Base-by-base conservation (phyloP, 345 rosid genomes). In the Brassica incana region DNA sequence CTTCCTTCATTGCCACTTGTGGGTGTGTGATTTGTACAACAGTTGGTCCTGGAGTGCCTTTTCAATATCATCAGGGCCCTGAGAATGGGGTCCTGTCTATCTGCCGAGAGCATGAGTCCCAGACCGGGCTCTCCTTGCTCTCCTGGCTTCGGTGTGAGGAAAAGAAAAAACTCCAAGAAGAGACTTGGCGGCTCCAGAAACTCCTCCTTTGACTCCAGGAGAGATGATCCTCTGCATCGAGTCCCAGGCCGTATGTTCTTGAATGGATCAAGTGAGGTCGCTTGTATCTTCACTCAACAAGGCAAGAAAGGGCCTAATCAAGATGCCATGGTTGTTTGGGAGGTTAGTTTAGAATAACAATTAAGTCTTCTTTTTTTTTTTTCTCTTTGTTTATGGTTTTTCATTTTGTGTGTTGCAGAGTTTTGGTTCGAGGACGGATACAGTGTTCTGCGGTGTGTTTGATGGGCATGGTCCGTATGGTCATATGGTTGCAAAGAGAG, bases 321-420 rank as follows among this genome's bases (percentile, higher is more conserved):
- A 83, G 99, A 95, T 78, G 99, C 99, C 72, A 95, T 95, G 98
- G 78, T 95, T 80, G 98, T 91, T 79, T 95, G 99, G 99, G 99
- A 93, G 99, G 98, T 95, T 69, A 78, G 91, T 77, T 71, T 1
- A 3, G 20, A 61, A 3, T 8, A 54, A 29, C 54, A 30, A 0
- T 33, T 33, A 33, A 35, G 38, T 35, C 38, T 48, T 48, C 8
- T n/a, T n/a, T n/a, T n/a, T n/a, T n/a, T n/a, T n/a, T n/a, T n/a
- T n/a, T n/a, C n/a, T n/a, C n/a, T 50, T 7, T 14, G 5, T 50
- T 50, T 5, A n/a, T 50, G 18, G 50, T 48, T 27, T 27, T 27
- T 48, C 2, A n/a, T 69, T 6, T 65, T 45, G 71, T 62, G 73
- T 69, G 32, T 27, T 29, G 12, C 88, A 96, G 99, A 90, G 92